These are phyloP conservation scores for Fusarium sp. DNA, from an alignment of 2,329 filamentous ascomycete species.

Conservation along the genomic window DNA sequence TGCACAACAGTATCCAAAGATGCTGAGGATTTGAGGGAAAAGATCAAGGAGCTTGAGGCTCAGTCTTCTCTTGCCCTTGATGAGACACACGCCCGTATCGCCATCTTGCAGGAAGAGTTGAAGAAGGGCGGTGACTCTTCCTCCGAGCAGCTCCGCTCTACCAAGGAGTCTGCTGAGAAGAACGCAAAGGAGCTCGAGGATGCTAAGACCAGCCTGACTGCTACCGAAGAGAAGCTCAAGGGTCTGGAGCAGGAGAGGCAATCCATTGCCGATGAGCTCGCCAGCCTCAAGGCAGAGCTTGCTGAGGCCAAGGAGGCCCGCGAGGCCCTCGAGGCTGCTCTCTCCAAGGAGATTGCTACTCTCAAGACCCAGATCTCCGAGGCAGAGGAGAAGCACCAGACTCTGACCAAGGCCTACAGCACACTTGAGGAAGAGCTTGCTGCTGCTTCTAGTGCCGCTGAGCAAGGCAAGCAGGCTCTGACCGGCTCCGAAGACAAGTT, in stretches of 20 bases:
- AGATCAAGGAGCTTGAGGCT: slow-evolving; percentile 49
- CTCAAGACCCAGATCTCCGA: slow-evolving; percentile 49
- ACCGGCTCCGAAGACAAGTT: slow-evolving; percentile 42
- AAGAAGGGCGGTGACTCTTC: slow-evolving; percentile 40
- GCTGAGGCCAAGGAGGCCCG: slow-evolving; percentile 48
- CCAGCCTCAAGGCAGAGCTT: slow-evolving; percentile 46
- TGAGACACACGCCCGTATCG: slow-evolving; percentile 46
- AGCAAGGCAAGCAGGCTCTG: slow-evolving; percentile 42
- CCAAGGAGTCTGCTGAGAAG: slow-evolving; percentile 38
- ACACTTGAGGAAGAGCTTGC: slow-evolving; percentile 47
- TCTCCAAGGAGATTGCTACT: slow-evolving; percentile 44
- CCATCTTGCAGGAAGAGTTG: slow-evolving; percentile 49
- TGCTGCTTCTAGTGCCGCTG: slow-evolving; percentile 38
- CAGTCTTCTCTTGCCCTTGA: slow-evolving; percentile 44
- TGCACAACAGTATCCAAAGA: slow-evolving; percentile 47
- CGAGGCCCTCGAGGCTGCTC: slow-evolving; percentile 45
- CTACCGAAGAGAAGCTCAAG: slow-evolving; percentile 41
- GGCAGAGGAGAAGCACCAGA: slow-evolving; percentile 45
- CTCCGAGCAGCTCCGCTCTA: slow-evolving; percentile 39
- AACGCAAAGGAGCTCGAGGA: slow-evolving; percentile 37
- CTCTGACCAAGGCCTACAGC: slow-evolving; percentile 43
- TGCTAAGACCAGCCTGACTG: slow-evolving; percentile 34
- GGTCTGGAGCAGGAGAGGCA: slow-evolving; percentile 43
- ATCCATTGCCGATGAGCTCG: slow-evolving; percentile 46
- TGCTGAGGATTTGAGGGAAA: slow-evolving; percentile 50